phyloP scores from a whole-genome alignment of 441 rosid species.

The Pelargonium fulgidum region DNA sequence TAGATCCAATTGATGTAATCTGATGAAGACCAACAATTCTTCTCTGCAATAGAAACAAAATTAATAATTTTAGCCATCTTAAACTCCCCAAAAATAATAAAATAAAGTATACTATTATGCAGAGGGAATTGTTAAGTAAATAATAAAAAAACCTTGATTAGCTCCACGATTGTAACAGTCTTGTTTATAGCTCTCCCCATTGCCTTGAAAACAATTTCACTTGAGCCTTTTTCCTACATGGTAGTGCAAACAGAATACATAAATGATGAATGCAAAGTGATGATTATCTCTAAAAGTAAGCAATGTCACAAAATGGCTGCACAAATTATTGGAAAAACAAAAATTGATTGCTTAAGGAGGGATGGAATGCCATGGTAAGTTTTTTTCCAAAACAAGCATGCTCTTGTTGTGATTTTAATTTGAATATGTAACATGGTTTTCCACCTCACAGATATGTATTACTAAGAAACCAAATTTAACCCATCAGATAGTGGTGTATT shows the following conservation, averaged over 20 bases:
- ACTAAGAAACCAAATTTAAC: no score
- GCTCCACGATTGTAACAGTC: slow-evolving; percentile 82
- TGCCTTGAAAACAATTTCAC: slow-evolving; percentile 55
- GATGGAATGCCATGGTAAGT: no score
- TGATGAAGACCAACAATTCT: slow-evolving; percentile 88
- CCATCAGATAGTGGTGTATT: no score
- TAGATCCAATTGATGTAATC: slow-evolving; percentile 68
- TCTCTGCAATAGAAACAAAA: slow-evolving; percentile 38
- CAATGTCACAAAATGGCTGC: no score
- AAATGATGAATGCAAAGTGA: neutral
- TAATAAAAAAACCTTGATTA: slow-evolving; percentile 45
- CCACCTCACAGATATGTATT: no score
- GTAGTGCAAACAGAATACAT: neutral
- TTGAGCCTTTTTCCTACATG: slow-evolving; percentile 46
- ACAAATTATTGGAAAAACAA: no score
- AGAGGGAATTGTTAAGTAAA: neutral
- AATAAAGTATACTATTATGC: neutral
- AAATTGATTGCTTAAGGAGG: no score
- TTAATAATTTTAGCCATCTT: neutral
- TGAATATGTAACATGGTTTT: no score
- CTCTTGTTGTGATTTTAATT: no score
- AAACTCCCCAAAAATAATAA: neutral
- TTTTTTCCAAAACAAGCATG: no score
- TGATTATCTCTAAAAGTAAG: no score
- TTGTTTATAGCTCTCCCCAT: slow-evolving; percentile 98